Conservation (phyloP, 2,329 filamentous ascomycete genomes). For the Pezizomycotina sp. region DNA sequence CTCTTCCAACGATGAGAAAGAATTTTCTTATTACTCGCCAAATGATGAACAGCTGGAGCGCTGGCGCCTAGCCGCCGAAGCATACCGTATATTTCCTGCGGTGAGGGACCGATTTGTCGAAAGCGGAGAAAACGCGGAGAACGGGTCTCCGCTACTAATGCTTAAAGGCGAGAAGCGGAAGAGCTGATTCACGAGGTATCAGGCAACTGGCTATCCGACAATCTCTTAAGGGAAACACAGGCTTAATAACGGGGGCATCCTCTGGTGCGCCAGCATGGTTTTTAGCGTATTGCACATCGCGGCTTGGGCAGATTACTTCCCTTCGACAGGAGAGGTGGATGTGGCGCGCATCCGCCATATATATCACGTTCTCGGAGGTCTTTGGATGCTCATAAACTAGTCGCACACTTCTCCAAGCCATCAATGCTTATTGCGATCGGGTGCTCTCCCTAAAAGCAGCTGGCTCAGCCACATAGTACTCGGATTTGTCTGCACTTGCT, state of each 20-base stretch:
- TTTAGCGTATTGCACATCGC: constrained; percentile 22
- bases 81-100: background rate
- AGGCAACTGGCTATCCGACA: constrained; percentile 6
- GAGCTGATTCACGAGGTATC: too few species aligned
- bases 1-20: too few species aligned
- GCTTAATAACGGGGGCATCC: constrained; percentile 2
- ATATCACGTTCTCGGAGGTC: constrained; percentile 2
- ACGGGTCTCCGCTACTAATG: too few species aligned
- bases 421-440: constrained; percentile 2
- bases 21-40: too few species aligned
- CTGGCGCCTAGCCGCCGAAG: background rate
- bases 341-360: constrained; percentile 18
- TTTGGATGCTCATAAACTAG: constrained; percentile 3
- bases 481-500: constrained; percentile 3
- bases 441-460: constrained; percentile 3
- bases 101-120: too few species aligned
- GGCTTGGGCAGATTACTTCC: constrained; percentile 26
- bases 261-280: constrained; percentile 9
- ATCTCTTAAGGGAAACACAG: background rate
- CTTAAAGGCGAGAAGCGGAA: too few species aligned
- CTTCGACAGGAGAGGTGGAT: constrained; percentile 22
- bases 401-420: background rate
- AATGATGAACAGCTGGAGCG: background rate
- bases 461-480: constrained; percentile 5
- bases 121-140: too few species aligned